Percentiles rank a stretch among this genome's conserved stretches.
Conservation (phyloP, 345 rosid genomes). For the Xanthoceras sorbifolium region DNA sequence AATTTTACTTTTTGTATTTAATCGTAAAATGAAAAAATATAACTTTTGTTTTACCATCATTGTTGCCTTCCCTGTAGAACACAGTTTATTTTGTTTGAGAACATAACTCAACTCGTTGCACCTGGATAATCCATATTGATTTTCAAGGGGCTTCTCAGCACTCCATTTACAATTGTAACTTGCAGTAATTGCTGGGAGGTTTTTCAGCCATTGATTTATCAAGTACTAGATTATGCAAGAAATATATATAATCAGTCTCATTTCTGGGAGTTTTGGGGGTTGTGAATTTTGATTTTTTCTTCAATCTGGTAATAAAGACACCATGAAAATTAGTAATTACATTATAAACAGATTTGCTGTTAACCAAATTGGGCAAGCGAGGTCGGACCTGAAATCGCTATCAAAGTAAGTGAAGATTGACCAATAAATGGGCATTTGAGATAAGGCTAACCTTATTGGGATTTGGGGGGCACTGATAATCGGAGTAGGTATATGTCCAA, state of each 20-base stretch:
- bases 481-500: slow-evolving; percentile 9
- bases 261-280: background rate
- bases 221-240: too few species aligned
- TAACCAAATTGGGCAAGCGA: background rate
- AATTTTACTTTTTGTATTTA: slow-evolving; percentile 17
- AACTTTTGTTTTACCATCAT: background rate
- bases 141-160: too few species aligned
- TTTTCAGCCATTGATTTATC: too few species aligned
- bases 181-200: too few species aligned
- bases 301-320: background rate
- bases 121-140: too few species aligned
- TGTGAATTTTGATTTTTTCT: background rate
- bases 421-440: background rate
- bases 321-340: background rate
- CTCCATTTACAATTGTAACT: too few species aligned
- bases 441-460: background rate
- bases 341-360: background rate
- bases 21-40: background rate
- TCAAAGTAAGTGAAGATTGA: background rate
- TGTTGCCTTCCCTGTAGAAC: background rate
- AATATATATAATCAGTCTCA: too few species aligned
- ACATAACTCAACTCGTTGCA: too few species aligned
- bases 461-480: background rate
- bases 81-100: background rate
- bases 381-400: background rate